Conservation (phyloP, 495 filamentous ascomycete species). For the Penicillium simplicissimum region DNA sequence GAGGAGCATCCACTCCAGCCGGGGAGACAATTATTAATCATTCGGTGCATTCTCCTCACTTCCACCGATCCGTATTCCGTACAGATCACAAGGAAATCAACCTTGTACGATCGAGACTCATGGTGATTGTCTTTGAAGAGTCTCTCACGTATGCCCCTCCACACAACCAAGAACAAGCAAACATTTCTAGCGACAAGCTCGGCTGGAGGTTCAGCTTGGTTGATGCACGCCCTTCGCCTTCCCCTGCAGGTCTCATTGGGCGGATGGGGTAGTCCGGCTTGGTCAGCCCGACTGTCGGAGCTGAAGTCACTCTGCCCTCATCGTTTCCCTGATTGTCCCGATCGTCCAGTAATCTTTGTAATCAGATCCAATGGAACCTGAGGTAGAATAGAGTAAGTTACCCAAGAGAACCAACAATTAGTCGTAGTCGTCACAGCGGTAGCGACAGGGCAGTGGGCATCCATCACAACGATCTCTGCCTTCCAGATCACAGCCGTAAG, state of each 20-base stretch:
- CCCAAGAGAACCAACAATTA: neutral
- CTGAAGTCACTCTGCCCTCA: constrained; percentile 6
- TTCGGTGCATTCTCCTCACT: neutral
- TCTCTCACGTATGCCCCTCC: neutral
- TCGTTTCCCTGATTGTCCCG: constrained; percentile 14
- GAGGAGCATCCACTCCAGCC: no score
- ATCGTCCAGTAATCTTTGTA: constrained; percentile 4
- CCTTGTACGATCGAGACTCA: neutral
- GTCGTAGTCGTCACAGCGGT: neutral
- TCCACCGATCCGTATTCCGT: constrained; percentile 5
- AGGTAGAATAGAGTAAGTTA: neutral
- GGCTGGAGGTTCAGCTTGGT: constrained; percentile 7
- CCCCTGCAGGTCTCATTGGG: constrained; percentile 5
- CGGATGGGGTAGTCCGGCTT: constrained; percentile 1
- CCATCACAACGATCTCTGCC: neutral
- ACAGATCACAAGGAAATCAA: neutral
- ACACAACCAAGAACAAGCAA: no score
- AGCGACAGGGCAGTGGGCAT: neutral
- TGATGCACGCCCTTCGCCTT: neutral
- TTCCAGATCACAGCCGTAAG: neutral
- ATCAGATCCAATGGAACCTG: no score
- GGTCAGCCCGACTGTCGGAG: constrained; percentile 9
- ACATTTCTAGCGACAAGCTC: constrained; percentile 19
- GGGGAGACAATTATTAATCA: neutral
- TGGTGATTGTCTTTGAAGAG: neutral